phyloP scores from a whole-genome alignment of 306 rosid species.

The Morella rubra region DNA sequence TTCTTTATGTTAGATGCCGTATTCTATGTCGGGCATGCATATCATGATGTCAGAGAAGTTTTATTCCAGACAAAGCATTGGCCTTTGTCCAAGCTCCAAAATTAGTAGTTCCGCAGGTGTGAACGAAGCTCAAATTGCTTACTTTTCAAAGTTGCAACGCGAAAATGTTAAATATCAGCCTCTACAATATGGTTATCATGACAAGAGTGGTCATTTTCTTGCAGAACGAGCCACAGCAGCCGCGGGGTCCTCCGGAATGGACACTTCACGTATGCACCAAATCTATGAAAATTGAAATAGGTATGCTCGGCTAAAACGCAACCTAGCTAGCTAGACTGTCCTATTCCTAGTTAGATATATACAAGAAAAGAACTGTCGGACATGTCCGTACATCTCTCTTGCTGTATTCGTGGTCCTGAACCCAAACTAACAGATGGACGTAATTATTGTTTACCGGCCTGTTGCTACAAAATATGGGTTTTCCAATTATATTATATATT shows the following conservation, averaged over 20 bases:
- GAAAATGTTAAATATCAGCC: not conserved
- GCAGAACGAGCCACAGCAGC: not conserved
- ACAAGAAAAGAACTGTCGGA: too few species aligned
- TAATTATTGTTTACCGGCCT: too few species aligned
- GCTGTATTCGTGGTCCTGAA: too few species aligned
- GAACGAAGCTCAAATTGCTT: conserved; percentile 16
- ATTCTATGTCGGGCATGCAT: not conserved
- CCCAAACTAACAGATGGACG: too few species aligned
- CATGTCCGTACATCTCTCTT: too few species aligned
- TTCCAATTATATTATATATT: too few species aligned
- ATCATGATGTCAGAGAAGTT: not conserved
- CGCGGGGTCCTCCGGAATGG: not conserved
- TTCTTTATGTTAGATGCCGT: not conserved
- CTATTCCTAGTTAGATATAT: too few species aligned
- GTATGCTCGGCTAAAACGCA: not conserved
- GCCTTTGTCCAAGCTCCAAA: not conserved
- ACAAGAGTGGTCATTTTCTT: not conserved
- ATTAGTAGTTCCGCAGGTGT: not conserved
- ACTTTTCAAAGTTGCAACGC: conserved; percentile 25
- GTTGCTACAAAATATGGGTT: too few species aligned
- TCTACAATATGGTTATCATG: not conserved
- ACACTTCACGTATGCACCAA: not conserved
- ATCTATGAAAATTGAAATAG: not conserved
- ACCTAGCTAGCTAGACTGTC: too few species aligned
- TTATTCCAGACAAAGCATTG: not conserved